Evolutionary conservation across 2,329 filamentous ascomycete genomes (phyloP).

Genomic region (Polytolypa hystricis): DNA sequence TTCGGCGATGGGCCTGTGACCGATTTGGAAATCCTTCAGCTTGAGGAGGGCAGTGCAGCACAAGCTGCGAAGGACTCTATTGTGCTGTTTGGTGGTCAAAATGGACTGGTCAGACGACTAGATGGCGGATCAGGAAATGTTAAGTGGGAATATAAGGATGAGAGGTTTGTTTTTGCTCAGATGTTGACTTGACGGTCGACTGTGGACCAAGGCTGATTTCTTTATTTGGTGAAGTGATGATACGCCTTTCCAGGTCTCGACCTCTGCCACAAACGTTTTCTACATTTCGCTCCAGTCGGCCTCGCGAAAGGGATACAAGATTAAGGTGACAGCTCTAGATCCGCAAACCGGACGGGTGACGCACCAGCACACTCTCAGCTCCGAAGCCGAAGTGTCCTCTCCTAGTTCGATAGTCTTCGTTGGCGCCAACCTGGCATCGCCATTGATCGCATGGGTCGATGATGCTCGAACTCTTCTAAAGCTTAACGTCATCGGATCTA

Average conservation of each 20-base stretch:
- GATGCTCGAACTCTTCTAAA: slow-evolving; percentile 33
- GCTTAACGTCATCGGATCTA: slow-evolving; percentile 34
- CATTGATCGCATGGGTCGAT: slow-evolving; percentile 36
- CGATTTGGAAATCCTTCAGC: slow-evolving; percentile 61
- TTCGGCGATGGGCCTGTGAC: slow-evolving; percentile 39
- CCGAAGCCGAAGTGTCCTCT: slow-evolving; percentile 57
- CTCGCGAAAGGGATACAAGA: slow-evolving; percentile 56
- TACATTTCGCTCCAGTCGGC: slow-evolving; percentile 63
- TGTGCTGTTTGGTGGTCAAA: slow-evolving; percentile 48
- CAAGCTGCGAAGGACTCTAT: slow-evolving; percentile 50
- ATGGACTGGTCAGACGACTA: slow-evolving; percentile 55
- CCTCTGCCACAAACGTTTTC: slow-evolving; percentile 58
- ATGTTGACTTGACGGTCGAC: neutral
- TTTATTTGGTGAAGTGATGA: slow-evolving; percentile 45
- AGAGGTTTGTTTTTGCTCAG: slow-evolving; percentile 35
- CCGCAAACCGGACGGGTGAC: slow-evolving; percentile 58
- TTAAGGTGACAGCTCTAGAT: slow-evolving; percentile 67
- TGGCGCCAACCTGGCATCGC: slow-evolving; percentile 29
- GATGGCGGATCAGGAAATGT: slow-evolving; percentile 60
- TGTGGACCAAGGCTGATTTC: slow-evolving; percentile 5
- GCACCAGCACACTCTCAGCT: slow-evolving; percentile 59
- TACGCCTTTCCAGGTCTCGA: slow-evolving; percentile 63
- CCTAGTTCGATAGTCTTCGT: slow-evolving; percentile 31
- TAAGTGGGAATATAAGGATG: slow-evolving; percentile 67
- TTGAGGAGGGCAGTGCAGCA: slow-evolving; percentile 43